Conservation (phyloP, 257 asterid species). For the Solanum acaule region DNA sequence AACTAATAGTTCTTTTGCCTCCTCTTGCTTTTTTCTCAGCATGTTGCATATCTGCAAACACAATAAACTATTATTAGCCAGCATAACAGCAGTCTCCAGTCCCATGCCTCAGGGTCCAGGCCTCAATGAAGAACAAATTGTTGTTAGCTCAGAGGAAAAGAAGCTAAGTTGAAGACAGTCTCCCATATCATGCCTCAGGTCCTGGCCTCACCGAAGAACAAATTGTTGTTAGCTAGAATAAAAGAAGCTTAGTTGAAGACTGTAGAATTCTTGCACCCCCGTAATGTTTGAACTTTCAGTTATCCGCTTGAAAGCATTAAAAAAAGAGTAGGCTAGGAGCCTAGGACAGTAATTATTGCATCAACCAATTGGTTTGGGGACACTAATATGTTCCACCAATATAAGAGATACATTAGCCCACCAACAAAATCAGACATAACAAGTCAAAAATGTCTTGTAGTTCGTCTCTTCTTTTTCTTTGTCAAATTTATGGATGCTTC, state of each 20-base stretch:
- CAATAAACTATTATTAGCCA: not conserved
- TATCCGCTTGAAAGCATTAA: not conserved
- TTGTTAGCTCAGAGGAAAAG: not conserved
- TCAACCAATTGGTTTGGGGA: not conserved
- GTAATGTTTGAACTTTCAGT: not conserved
- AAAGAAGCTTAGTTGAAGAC: not conserved
- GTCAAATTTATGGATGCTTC: not conserved
- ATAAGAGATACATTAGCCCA: not conserved
- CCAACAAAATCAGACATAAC: not conserved
- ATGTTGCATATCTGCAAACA: slow-evolving; percentile 67
- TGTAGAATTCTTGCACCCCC: not conserved
- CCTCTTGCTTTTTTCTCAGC: slow-evolving; percentile 68
- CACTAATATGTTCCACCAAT: not conserved
- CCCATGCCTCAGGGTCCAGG: not conserved
- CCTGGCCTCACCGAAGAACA: not conserved
- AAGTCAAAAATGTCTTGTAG: not conserved
- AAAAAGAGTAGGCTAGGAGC: not conserved
- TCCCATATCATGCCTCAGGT: not conserved
- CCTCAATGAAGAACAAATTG: not conserved
- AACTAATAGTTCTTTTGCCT: slow-evolving; percentile 69
- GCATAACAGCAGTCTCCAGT: not conserved
- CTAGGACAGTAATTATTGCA: not conserved
- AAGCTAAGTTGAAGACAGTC: not conserved
- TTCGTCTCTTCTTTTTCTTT: not conserved
- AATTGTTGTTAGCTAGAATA: not conserved